Conservation (phyloP, 2,329 filamentous ascomycete species). For the Fusarium haematococcum region DNA sequence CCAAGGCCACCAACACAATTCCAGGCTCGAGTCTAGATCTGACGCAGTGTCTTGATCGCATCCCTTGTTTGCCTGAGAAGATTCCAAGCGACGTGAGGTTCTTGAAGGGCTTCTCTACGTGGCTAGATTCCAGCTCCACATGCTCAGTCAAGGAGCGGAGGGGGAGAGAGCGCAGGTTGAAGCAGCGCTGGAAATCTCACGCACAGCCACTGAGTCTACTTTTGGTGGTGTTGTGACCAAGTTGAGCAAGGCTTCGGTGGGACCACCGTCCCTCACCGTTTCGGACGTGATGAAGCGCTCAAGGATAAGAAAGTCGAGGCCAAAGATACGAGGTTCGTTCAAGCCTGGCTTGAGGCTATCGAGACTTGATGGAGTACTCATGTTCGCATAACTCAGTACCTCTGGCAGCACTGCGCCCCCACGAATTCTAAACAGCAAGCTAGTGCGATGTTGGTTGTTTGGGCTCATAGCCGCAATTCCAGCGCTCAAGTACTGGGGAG, state of each 20-base stretch:
- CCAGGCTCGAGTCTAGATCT: background rate
- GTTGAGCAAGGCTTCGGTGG: constrained; percentile 1
- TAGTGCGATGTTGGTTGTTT: too few relatives aligned
- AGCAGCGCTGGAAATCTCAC: background rate
- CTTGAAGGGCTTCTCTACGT: background rate
- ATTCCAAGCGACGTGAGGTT: background rate
- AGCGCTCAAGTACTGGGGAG: too few relatives aligned
- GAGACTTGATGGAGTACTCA: background rate
- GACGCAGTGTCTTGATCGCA: background rate
- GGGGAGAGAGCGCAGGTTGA: background rate
- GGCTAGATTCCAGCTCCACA: background rate
- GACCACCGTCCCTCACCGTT: background rate
- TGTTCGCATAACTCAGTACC: too few relatives aligned
- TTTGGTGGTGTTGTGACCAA: background rate
- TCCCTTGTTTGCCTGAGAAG: background rate
- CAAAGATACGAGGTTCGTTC: background rate
- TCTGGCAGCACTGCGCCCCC: too few relatives aligned
- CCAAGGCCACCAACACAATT: background rate
- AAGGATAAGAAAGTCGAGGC: background rate
- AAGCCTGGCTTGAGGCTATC: background rate
- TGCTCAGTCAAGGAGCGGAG: background rate
- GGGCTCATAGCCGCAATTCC: too few relatives aligned
- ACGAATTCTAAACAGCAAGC: too few relatives aligned
- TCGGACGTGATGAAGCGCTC: background rate
- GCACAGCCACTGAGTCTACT: background rate